Evolutionary conservation across 768 basidiomycete genomes (phyloP), one percentile per base, ranked within the genome.

Genomic region (Macrolepiota albuminosa): DNA sequence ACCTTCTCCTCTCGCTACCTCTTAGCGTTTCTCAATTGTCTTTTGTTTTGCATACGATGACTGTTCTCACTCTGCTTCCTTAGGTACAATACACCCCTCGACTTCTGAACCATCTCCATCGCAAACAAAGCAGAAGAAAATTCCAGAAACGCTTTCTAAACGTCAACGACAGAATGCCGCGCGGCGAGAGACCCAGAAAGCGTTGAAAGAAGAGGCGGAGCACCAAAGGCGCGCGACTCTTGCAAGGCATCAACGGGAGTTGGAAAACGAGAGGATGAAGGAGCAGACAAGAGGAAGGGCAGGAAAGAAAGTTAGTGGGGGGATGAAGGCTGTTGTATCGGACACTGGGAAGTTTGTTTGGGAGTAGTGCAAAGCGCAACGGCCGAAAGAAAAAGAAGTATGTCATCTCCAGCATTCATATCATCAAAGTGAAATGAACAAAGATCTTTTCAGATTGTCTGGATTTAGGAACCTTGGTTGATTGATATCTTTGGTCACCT

Each of bases 101-200:
- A n/a, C 62, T n/a, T 48, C 58, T 11, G 42, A 63, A 5, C 16
- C 62, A 34, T 42, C 63, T 3, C 26, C 59, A 5, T 53, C 52
- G 6, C 36, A 61, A 33, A 2, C 57, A 8, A 66, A 71, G 7
- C 36, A 21, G 2, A 37, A 21, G 18, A 73, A 73, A 31, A 73
- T 78, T 2, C 68, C 82, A 0, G 82, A 81, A 61, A 64, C 77
- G 1, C 68, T 81, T 60, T 87, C 84, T 6, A 89, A 92, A 72
- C 81, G 81, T 46, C 88, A 91, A 68, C 81, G 87, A 9, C 78
- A 92, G 68, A 89, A 90, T 63, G 83, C 79, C 3, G 80, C 73
- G 6, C 87, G 83, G 65, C 81, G 76, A 0, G 84, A 80, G 1
- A 75, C 75, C 0, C 89, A 89, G 68, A 72, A 70, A 7, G 76